Percentiles rank a stretch among this genome's conserved stretches.
These are phyloP conservation scores for Xylariaceae sp. DNA, from an alignment of 2,329 filamentous ascomycete species.

Conservation along the genomic window DNA sequence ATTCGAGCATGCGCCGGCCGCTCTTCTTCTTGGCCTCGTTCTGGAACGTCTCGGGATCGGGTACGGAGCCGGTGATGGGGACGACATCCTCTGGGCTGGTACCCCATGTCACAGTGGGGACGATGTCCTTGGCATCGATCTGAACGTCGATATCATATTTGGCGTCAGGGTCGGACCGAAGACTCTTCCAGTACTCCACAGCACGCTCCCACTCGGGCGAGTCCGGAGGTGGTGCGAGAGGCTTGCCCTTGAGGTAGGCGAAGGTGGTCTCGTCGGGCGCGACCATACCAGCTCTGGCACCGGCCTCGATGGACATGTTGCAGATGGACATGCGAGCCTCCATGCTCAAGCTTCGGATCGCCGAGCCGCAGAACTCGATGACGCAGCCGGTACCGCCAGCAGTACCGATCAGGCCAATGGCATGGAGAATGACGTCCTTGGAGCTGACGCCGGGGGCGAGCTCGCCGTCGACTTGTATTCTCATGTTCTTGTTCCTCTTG, in stretches of 20 bases:
- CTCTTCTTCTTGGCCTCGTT: constrained; percentile 74
- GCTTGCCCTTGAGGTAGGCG: constrained; percentile 87
- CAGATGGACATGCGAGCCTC: constrained; percentile 99
- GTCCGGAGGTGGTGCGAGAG: constrained; percentile 78
- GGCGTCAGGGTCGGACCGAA: constrained; percentile 81
- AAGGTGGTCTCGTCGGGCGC: constrained; percentile 92
- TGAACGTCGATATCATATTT: constrained; percentile 86
- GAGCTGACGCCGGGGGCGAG: constrained; percentile 87
- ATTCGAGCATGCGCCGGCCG: constrained; percentile 79
- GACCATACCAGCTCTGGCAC: constrained; percentile 93
- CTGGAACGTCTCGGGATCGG: constrained; percentile 80
- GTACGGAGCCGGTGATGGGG: constrained; percentile 88
- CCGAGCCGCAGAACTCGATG: constrained; percentile 95
- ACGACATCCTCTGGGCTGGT: constrained; percentile 94
- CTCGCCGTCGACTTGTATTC: constrained; percentile 88
- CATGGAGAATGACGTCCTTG: constrained; percentile 90
- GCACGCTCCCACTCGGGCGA: constrained; percentile 88
- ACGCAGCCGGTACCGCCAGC: constrained; percentile 91
- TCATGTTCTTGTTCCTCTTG: constrained; percentile 97
- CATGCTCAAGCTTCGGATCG: constrained; percentile 85
- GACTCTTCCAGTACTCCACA: constrained; percentile 76
- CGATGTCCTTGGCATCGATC: constrained; percentile 88
- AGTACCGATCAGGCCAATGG: constrained; percentile 90
- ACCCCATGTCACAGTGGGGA: constrained; percentile 92
- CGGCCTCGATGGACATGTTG: constrained; percentile 98